Percentiles rank a stretch among this genome's conserved stretches.
Conservation (phyloP, 1,284 basidiomycete genomes). For the Cryptococcus sp. region DNA sequence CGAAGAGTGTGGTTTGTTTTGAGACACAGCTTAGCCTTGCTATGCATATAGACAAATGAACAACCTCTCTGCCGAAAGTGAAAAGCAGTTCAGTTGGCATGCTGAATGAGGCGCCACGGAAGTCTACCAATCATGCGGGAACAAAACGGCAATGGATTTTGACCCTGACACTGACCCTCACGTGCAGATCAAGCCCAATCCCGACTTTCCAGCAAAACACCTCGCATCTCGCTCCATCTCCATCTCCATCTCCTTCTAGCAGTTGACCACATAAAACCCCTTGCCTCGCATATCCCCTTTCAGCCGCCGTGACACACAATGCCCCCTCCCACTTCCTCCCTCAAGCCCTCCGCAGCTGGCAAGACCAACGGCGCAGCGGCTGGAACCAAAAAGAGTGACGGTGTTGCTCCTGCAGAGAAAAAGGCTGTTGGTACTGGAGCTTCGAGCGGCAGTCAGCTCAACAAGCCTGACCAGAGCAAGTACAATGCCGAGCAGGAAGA, state of each 20-base stretch:
- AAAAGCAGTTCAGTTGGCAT: too few species aligned
- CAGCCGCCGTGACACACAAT: constrained; percentile 20
- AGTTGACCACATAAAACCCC: background rate
- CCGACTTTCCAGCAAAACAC: too few species aligned
- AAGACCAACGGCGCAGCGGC: constrained; percentile 27
- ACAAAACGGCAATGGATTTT: too few species aligned
- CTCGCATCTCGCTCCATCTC: background rate
- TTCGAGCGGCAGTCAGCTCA: constrained; percentile 30
- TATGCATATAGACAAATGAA: too few species aligned
- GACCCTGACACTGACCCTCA: too few species aligned
- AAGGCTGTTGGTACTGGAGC: constrained; percentile 48
- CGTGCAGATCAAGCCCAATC: too few species aligned
- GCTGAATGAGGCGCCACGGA: too few species aligned
- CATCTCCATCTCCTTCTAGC: background rate
- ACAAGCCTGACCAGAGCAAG: constrained; percentile 73
- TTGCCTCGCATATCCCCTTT: background rate
- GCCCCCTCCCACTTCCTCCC: constrained; percentile 51
- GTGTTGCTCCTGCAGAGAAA: constrained; percentile 50
- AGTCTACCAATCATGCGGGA: too few species aligned
- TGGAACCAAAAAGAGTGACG: constrained; percentile 45
- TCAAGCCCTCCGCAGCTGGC: constrained; percentile 36
- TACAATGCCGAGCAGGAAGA: constrained; percentile 81
- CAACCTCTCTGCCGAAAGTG: too few species aligned
- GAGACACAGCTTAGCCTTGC: too few species aligned
- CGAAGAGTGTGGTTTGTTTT: too few species aligned